These are phyloP conservation scores for Daldinia concentrica DNA, from an alignment of 495 filamentous ascomycete species.

Conservation along the genomic window DNA sequence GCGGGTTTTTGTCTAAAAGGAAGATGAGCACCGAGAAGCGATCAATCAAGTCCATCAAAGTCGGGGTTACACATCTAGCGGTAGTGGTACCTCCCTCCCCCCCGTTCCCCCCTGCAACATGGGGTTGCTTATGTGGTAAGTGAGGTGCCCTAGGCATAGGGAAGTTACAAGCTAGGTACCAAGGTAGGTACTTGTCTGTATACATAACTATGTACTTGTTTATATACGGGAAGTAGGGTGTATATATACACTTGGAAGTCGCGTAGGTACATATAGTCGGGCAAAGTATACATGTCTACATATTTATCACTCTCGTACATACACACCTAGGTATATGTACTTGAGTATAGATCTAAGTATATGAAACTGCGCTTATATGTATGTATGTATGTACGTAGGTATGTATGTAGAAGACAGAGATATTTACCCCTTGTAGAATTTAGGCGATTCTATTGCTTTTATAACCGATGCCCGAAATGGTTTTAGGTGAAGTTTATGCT, in stretches of 20 bases:
- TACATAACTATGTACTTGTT: too few species aligned
- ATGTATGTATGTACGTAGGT: too few species aligned
- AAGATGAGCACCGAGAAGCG: conserved; percentile 42
- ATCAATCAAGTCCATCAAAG: conserved; percentile 30
- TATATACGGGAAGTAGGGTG: too few species aligned
- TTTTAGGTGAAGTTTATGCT: too few species aligned
- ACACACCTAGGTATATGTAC: too few species aligned
- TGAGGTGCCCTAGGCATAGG: not conserved
- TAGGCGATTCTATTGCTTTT: not conserved
- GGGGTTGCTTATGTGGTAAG: conserved; percentile 14
- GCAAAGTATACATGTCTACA: too few species aligned
- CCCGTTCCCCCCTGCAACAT: conserved; percentile 2
- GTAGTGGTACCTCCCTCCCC: conserved; percentile 24
- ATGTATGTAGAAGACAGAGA: too few species aligned
- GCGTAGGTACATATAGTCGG: too few species aligned
- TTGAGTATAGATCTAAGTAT: too few species aligned
- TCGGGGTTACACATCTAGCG: conserved; percentile 40
- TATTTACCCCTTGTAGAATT: not conserved
- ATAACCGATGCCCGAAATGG: too few species aligned
- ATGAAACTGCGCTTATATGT: too few species aligned
- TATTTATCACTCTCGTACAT: too few species aligned
- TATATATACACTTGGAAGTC: not conserved
- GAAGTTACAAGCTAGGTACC: not conserved
- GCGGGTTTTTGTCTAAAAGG: conserved; percentile 35
- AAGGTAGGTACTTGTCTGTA: not conserved